A percentile compares a stretch with the other conserved stretches of the same genome.
Conservation (phyloP, 2,329 filamentous ascomycete genomes). For the Colletotrichum abscissum region DNA sequence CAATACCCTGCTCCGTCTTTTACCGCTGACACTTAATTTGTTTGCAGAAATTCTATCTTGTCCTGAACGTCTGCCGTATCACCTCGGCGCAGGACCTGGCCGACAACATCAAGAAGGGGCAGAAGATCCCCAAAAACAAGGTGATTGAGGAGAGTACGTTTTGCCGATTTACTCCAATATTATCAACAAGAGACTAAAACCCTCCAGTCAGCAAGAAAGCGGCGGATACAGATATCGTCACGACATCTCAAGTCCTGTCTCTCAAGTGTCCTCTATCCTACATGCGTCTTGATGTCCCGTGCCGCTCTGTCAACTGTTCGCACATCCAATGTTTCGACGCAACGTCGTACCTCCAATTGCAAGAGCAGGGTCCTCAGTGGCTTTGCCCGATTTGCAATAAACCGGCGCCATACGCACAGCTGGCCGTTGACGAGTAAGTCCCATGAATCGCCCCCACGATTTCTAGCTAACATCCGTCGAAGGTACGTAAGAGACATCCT, state of each 20-base stretch:
- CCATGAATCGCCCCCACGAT: not conserved
- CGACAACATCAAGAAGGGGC: conserved; percentile 70
- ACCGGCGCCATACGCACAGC: conserved; percentile 79
- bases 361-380: conserved; percentile 97
- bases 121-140: conserved; percentile 81
- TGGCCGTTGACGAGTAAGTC: conserved; percentile 88
- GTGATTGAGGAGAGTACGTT: conserved; percentile 86
- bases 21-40: conserved; percentile 29
- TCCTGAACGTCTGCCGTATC: conserved; percentile 80
- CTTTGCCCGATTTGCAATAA: conserved; percentile 95
- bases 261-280: conserved; percentile 94
- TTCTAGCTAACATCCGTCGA: conserved; percentile 33
- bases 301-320: conserved; percentile 81
- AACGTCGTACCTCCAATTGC: conserved; percentile 88
- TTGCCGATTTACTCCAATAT: not conserved
- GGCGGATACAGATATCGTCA: conserved; percentile 88
- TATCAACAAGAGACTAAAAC: conserved; percentile 37
- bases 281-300: conserved; percentile 82
- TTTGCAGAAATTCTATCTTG: conserved; percentile 77
- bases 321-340: conserved; percentile 98
- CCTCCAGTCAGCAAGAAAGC: conserved; percentile 79
- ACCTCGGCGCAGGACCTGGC: conserved; percentile 79
- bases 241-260: conserved; percentile 88
- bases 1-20: conserved; percentile 16
- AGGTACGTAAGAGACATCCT: conserved; percentile 92